Evolutionary conservation across 257 asterid species (phyloP).

Genomic region (Penstemon newberryi): DNA sequence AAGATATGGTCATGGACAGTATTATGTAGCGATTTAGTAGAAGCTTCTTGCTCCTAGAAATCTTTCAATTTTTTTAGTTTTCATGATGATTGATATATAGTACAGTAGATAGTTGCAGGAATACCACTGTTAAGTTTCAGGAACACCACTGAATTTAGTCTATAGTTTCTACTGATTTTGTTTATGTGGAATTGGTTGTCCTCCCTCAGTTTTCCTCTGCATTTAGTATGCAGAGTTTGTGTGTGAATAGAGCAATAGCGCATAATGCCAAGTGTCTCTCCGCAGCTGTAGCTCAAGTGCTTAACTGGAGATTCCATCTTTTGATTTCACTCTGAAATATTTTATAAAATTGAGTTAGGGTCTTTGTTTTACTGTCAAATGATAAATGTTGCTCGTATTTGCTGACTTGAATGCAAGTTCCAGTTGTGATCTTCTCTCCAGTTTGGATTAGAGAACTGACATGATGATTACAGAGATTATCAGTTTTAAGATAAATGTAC

Average conservation of each 20-base stretch:
- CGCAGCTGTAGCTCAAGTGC: background rate
- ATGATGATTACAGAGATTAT: background rate
- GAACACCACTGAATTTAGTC: background rate
- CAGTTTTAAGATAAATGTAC: background rate
- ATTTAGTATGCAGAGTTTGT: background rate
- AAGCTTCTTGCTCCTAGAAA: background rate
- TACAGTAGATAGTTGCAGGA: background rate
- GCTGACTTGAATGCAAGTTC: conserved; percentile 5
- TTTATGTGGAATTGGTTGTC: conserved; percentile 4
- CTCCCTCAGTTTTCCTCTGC: background rate
- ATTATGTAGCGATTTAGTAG: background rate
- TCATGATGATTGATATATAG: background rate
- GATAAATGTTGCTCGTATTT: background rate
- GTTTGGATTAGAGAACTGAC: conserved; percentile 2
- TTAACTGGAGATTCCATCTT: conserved; percentile 2
- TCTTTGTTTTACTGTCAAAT: background rate
- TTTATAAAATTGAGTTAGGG: conserved; percentile 8
- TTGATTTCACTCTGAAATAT: background rate
- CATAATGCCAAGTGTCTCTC: conserved; percentile 1
- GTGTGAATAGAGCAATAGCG: background rate
- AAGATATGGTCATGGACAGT: background rate
- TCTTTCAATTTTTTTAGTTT: too few relatives aligned
- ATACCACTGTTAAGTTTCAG: background rate
- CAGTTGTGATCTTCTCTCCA: conserved; percentile 6
- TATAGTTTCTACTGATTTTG: background rate